Conservation (phyloP, 768 basidiomycete species). For the Suillus sp. region DNA sequence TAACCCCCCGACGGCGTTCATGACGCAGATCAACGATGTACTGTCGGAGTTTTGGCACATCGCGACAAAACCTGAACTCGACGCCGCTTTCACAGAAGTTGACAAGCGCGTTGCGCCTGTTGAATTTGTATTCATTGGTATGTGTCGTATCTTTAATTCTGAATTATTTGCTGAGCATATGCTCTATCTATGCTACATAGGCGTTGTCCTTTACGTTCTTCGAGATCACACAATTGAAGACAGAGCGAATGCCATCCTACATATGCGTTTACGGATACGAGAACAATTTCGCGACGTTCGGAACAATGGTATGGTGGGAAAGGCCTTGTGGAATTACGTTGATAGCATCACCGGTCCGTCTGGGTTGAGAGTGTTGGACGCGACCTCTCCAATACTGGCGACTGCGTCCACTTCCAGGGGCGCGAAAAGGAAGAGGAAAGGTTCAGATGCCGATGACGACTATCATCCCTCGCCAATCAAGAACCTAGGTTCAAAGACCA, state of each 20-base stretch:
- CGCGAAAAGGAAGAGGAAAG: constrained; percentile 33
- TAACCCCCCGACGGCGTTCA: constrained; percentile 50
- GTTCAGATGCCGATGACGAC: constrained; percentile 42
- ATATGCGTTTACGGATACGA: constrained; percentile 60
- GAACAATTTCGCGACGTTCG: constrained; percentile 63
- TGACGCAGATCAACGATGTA: constrained; percentile 51
- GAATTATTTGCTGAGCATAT: not conserved
- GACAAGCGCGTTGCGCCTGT: constrained; percentile 66
- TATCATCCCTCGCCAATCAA: constrained; percentile 49
- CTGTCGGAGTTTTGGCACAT: constrained; percentile 58
- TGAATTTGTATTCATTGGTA: constrained; percentile 83
- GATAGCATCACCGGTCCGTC: constrained; percentile 40
- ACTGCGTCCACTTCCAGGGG: constrained; percentile 12
- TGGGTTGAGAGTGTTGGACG: constrained; percentile 33
- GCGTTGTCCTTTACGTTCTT: constrained; percentile 65
- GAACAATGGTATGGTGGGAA: constrained; percentile 56
- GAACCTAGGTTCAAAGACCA: constrained; percentile 38
- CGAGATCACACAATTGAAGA: constrained; percentile 43
- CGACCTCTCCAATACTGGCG: constrained; percentile 3
- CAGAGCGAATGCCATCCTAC: constrained; percentile 55
- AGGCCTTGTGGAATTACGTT: constrained; percentile 60
- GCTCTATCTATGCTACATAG: constrained; percentile 39
- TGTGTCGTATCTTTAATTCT: constrained; percentile 10
- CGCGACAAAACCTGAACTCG: constrained; percentile 42
- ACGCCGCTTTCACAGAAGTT: constrained; percentile 54